Evolutionary conservation across 768 basidiomycete species (phyloP).

Genomic region (Pleurotus salmoneostramineus): DNA sequence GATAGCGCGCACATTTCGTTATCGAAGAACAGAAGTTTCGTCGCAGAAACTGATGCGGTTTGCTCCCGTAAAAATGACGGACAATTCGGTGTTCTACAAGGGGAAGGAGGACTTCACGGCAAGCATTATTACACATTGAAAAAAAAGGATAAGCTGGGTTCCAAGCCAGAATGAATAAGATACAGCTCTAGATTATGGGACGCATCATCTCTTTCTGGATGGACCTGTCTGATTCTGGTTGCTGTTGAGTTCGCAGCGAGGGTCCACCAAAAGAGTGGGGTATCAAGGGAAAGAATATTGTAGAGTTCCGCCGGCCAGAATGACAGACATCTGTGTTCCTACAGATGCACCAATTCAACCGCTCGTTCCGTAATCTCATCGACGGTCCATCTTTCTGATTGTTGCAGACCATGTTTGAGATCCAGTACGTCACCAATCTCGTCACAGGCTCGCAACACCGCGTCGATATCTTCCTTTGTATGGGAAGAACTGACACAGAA

Average conservation of each 20-base stretch:
- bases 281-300: not conserved
- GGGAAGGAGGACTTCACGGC: not conserved
- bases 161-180: not conserved
- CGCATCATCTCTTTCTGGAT: not conserved
- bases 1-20: not conserved
- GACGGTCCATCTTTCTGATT: constrained; percentile 68
- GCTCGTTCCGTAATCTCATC: constrained; percentile 71
- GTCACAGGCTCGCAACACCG: constrained; percentile 79
- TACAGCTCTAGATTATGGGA: not conserved
- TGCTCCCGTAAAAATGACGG: not conserved
- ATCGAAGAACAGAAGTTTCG: not conserved
- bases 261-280: too few relatives aligned
- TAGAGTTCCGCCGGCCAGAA: not conserved
- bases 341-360: constrained; percentile 63
- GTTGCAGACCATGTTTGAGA: constrained; percentile 69
- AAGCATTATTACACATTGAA: not conserved
- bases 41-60: not conserved
- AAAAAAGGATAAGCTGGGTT: not conserved
- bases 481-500: constrained; percentile 95
- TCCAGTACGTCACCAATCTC: constrained; percentile 90
- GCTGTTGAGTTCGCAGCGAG: too few relatives aligned
- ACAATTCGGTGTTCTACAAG: not conserved
- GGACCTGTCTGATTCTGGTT: too few relatives aligned
- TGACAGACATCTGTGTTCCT: not conserved
- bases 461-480: constrained; percentile 96